Base-by-base conservation (phyloP, 306 rosid genomes). In the Geum urbanum region DNA sequence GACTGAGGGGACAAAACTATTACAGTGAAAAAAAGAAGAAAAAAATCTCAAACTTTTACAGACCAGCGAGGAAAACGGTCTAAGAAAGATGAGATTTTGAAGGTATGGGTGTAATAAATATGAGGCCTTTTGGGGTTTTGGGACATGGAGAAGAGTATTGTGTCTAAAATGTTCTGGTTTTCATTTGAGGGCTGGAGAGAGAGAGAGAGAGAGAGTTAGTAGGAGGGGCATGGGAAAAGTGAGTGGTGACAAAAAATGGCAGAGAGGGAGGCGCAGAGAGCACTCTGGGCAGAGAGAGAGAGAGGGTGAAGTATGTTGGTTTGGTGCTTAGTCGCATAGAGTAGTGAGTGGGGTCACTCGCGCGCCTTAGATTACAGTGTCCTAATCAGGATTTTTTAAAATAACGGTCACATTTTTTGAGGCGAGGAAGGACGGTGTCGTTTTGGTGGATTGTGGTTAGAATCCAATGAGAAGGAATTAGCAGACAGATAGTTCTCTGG, bases 351-450 rank as follows among this genome's bases (percentile, higher is more conserved):
- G 1, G 24, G 10, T 11, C 9, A 83, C 86, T 78, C 86, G 86
- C 89, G 67, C 12, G 14, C 12, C 54, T 73, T 71, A 1, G 32
- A 45, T 77, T 41, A 54, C 44, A 13, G 70, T 32, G 81, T 81
- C 78, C 32, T 64, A 55, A 15, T 78, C 75, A 6, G 0, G 5
- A 40, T 72, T 80, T 51, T 82, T 73, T 78, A 72, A 78, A 80
- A 46, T 67, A 89, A 89, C 91, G 96, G 96, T 89, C 85, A 84
- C 85, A 80, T 78, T 53, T 57, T 77, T 77, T 69, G 19, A 85
- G 81, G 82, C 48, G 72, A 75, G 52, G 73, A 49, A 5, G 6
- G 60, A 55, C 82, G 69, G 12, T 46, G 77, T 44, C 84, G 84
- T 50, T 5, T 58, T 1, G 4, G 37, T 2, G 37, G 37, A 1